Base-by-base conservation (phyloP, 1,284 basidiomycete genomes). In the Anthracocystis panici-leucophaei region DNA sequence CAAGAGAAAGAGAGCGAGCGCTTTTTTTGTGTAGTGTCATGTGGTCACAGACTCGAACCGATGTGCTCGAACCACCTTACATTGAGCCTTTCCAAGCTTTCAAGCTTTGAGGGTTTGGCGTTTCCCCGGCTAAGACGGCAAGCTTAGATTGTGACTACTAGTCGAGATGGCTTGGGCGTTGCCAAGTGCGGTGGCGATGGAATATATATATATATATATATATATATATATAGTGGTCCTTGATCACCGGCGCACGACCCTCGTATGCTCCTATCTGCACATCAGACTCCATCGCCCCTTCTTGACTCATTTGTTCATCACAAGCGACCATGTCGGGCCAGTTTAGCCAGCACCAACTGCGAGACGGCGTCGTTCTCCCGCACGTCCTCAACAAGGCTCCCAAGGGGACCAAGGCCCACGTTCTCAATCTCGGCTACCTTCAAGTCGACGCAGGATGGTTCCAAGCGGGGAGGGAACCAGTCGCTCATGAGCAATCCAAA, bases 401-500 rank as follows among this genome's bases (percentile, higher is more conserved):
- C 18, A 51, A 62, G 41, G 83, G 82, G 0, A 84, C 82, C 57
- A 84, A 83, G 46, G 74, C 75, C 0, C 75, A 73, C 49, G 76
- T 84, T 21, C 65, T 84, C 53, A 68, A 71, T 58, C 63, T 84
- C 8, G 83, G 83, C 23, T 83, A 78, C 44, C 78, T 84, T 8
- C 73, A 76, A 56, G 75, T 74, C 23, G 82, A 83, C 48, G 80
- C 82, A 21, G 82, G 78, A 18, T 84, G 77, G 71, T 68, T 84
- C 60, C 60, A 60, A 80, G 20, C 75, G 83, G 1, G 83, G 83
- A 23, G 81, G 54, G 31, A 84, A 84, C 56, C 60, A 46, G n/a
- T 74, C 66, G 11, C 21, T 57, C 18, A 67, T 65, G 68, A 69
- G 61, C 46, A 75, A 78, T 18, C 74, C 80, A 10, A 57, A 60